Base-by-base conservation (phyloP, 495 filamentous ascomycete species). In the Glonium stellatum region DNA sequence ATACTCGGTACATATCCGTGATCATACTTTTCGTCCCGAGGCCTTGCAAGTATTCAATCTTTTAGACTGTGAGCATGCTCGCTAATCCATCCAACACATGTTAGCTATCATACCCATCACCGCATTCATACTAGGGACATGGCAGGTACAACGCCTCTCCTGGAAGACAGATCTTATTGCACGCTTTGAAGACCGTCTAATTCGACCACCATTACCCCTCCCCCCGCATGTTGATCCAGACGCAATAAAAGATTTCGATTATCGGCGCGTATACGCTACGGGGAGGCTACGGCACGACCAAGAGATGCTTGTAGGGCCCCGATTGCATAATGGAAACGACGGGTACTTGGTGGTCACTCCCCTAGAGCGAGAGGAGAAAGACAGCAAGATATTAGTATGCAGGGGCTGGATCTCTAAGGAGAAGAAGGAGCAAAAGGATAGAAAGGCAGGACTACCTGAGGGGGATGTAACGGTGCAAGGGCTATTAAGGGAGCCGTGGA, bases 131-230 rank as follows among this genome's bases (percentile, higher is more conserved):
- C 84, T 98, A 36, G 93, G 93, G 41, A 88, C 87, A 44, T 98
- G 93, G 93, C 93, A 98, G 69, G 86, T 98, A n/a, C 80, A 95
- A 67, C 89, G 93, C 1, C 83, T 98, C 15, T 80, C 82, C 37
- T 92, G 92, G 90, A 98, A 98, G 71, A 91, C 91, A 9, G 87
- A 92, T 41, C 76, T 97, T 15, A 85, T 98, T 58, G 90, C 91
- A 54, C 86, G 83, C 62, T 88, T 84, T 75, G 92, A 96, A 76
- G 90, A 97, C 76, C 88, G 92, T 0, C 80, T 98, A 36, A 79
- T 95, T 27, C 86, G 84, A 22, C 78, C 83, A n/a, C 95, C 93
- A 0, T 81, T 98, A 0, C 93, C 95, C 0, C 75, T 98, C 1
- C 93, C 93, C 0, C 85, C 88, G 0, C 79, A 80, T 60, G 77